phyloP scores from a whole-genome alignment of 2,329 filamentous ascomycete genomes.

The Chrysoporthe puriensis region DNA sequence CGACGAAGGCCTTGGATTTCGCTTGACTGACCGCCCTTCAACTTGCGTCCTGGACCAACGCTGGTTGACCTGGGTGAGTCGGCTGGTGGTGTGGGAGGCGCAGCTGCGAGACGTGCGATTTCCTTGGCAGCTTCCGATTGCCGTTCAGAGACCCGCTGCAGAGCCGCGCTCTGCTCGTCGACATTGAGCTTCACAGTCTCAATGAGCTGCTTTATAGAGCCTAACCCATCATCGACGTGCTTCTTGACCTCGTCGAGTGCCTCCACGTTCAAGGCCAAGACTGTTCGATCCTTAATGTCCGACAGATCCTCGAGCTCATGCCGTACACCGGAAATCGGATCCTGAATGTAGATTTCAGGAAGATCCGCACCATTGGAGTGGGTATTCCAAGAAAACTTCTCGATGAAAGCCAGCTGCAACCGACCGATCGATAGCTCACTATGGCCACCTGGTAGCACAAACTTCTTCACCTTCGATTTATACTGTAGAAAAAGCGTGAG shows the following conservation, averaged over 20 bases:
- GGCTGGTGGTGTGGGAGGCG: constrained; percentile 46
- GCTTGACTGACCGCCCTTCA: constrained; percentile 65
- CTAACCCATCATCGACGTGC: constrained; percentile 91
- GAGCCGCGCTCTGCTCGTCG: constrained; percentile 77
- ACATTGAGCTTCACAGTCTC: constrained; percentile 83
- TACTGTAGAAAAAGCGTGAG: constrained; percentile 94
- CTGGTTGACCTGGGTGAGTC: constrained; percentile 53
- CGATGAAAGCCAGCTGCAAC: constrained; percentile 93
- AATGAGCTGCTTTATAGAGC: constrained; percentile 78
- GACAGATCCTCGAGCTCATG: constrained; percentile 92
- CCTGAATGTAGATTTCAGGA: constrained; percentile 97
- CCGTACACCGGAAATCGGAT: constrained; percentile 91
- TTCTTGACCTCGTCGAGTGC: constrained; percentile 93
- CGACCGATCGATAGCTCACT: constrained; percentile 84
- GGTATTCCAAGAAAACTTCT: constrained; percentile 99
- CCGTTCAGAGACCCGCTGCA: constrained; percentile 86
- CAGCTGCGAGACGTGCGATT: constrained; percentile 65
- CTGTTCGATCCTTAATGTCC: constrained; percentile 92
- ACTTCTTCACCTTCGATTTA: constrained; percentile 96
- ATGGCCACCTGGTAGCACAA: constrained; percentile 82
- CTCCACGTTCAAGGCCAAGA: constrained; percentile 93
- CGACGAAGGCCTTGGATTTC: constrained; percentile 83
- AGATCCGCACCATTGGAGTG: constrained; percentile 91
- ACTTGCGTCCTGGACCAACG: constrained; percentile 42
- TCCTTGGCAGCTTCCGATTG: constrained; percentile 90